Percentiles rank a stretch among this genome's conserved stretches.
Conservation (phyloP, 1,284 basidiomycete genomes). For the Leccinum pachyderme region DNA sequence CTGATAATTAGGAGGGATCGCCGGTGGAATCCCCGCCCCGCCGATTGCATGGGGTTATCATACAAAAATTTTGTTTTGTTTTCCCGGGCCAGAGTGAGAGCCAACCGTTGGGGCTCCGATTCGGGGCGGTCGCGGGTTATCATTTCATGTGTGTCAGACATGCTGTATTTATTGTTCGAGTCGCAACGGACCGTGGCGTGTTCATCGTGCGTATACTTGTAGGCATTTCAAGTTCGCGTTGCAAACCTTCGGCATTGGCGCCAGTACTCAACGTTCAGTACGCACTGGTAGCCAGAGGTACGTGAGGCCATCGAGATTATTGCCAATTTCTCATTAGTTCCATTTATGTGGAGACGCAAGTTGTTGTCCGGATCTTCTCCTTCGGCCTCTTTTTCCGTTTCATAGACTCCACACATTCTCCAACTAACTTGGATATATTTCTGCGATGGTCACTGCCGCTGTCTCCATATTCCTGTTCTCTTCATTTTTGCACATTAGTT, state of each 20-base stretch:
- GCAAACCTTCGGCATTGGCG: not conserved
- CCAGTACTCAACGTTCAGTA: not conserved
- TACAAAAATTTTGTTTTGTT: not conserved
- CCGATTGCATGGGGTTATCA: not conserved
- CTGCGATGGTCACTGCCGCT: not conserved
- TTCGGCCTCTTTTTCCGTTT: not conserved
- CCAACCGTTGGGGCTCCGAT: not conserved
- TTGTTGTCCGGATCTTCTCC: not conserved
- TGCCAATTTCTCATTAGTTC: not conserved
- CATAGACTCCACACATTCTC: not conserved
- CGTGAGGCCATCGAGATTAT: not conserved
- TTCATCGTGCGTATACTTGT: not conserved
- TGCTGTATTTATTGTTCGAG: not conserved
- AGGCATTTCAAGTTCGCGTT: not conserved
- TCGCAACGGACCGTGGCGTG: not conserved
- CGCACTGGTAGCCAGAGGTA: not conserved
- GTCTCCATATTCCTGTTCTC: not conserved
- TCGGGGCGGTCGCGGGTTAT: not conserved
- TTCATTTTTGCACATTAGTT: not conserved
- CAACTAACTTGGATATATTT: not conserved
- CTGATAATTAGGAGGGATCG: not conserved
- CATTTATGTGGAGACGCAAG: not conserved
- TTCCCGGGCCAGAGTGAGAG: too few species aligned
- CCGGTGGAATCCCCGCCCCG: not conserved
- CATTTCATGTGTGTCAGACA: not conserved